Evolutionary conservation across 306 rosid species (phyloP), one percentile per base, ranked within the genome.

Genomic region (Ormosia semicastrata): DNA sequence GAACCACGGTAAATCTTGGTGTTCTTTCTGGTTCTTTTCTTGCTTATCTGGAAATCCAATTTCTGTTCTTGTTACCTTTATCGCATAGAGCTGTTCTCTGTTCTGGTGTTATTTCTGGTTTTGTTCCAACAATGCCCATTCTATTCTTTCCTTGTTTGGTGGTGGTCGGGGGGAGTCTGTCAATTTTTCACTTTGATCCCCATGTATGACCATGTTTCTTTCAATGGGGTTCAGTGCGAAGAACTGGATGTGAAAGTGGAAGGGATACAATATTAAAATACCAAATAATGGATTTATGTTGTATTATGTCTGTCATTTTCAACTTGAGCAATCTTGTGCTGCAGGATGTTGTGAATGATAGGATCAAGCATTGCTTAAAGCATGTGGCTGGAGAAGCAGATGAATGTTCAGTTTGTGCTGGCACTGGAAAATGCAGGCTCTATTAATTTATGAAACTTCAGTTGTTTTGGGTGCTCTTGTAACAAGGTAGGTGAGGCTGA

Each of bases 301-400:
- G 56, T 66, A 59, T 63, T 43, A 14, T 36, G 11, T 52, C 5
- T 62, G 18, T 81, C 80, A 62, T 78, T 53, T 75, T 79, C 77
- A 85, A 80, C 70, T 44, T 43, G 29, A 63, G 53, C 15, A 41
- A 75, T 58, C 32, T 78, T 43, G 67, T 85, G 84, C 67, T 73
- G 86, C 94, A 95, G 99, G 91, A 92, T 91, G 98, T 90, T 72
- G 85, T 92, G 85, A 86, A 86, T 74, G 98, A 92, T 52, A 89
- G 98, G 89, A 95, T 95, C 75, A 86, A 77, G 17, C 85, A 92
- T 80, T 95, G 98, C 84, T 81, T 93, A 70, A 89, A 86, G 85
- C 98, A 88, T 79, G 91, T 88, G 66, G 87, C 87, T 47, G 97
- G 98, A 79, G 98, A 86, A 41, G 94, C 87, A 67, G 89, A 84